Evolutionary conservation across 768 basidiomycete species (phyloP), one percentile per base, ranked within the genome.

Genomic region (Lactarius tabidus): DNA sequence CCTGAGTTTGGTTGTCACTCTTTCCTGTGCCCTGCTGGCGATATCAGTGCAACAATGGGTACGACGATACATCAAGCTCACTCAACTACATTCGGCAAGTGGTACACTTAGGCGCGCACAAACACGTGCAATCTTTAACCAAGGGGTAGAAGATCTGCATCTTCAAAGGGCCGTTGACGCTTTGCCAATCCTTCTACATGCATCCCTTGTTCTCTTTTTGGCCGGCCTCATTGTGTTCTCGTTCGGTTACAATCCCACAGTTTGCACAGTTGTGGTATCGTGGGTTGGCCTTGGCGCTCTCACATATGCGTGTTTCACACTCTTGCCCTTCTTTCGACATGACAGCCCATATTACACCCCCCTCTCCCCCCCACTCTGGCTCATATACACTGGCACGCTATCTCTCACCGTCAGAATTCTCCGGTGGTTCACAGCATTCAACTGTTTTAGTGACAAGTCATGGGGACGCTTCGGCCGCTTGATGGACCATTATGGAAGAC

Each of bases 171-270:
- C 26, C 5, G 38, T 62, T 8, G 31, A 56, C 18, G 59, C 59
- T 1, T 14, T 66, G 18, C 64, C 62, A 6, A 9, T 45, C 18
- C 35, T 66, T n/a, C 29, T 66, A 31, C 60, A 63, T 31, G 12
- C 55, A 7, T 51, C 64, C 14, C 28, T 66, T 17, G 52, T 66
- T 53, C 52, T 66, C 15, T 66, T 66, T 62, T 29, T 66, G 48
- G 35, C 41, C 12, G 64, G 64, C 18, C 48, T 66, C 18, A 18
- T 54, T 28, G 14, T 48, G 3, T 66, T 62, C 28, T 33, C 63
- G 18, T 53, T 62, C 28, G 29, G 26, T 6, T 39, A 41, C 36
- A 15, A 63, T 23, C 38, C 7, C 2, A 28, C 45, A 4, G 53
- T 66, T 15, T 28, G 14, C 52, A 53, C 6, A 53, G 26, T 28